Conservation (phyloP, 441 rosid species). For the Erysimum cheiri region DNA sequence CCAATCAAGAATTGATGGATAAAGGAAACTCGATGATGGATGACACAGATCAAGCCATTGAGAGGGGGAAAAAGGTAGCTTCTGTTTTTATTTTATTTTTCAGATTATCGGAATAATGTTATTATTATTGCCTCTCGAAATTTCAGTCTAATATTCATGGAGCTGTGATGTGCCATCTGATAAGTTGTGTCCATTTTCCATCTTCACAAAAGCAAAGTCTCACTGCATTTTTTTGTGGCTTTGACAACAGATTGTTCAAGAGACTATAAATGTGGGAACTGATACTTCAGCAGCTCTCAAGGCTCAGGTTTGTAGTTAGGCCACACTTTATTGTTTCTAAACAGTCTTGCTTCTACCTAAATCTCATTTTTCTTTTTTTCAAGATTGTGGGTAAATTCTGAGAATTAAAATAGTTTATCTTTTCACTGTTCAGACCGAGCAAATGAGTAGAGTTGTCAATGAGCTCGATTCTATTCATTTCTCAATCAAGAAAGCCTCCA, state of each 20-base stretch:
- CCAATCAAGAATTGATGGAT: conserved; percentile 84
- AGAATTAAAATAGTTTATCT: conserved; percentile 38
- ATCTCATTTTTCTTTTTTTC: background rate
- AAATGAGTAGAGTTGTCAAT: conserved; percentile 96
- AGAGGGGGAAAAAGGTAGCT: conserved; percentile 75
- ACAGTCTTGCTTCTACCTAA: conserved; percentile 16
- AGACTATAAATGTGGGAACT: conserved; percentile 90
- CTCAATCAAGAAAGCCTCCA: conserved; percentile 91
- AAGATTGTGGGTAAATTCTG: background rate
- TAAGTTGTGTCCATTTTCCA: background rate
- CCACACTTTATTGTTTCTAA: conserved; percentile 19
- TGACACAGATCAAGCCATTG: conserved; percentile 95
- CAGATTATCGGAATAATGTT: background rate
- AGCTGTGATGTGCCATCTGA: conserved; percentile 12
- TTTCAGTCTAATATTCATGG: background rate
- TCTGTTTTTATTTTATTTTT: background rate
- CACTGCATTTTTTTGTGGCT: conserved; percentile 28
- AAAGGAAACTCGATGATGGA: conserved; percentile 86
- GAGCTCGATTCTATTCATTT: conserved; percentile 96
- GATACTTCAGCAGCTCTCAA: conserved; percentile 93
- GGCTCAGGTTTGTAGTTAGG: conserved; percentile 74
- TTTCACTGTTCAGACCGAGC: conserved; percentile 75
- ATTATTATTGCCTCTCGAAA: background rate
- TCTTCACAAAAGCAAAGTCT: background rate
- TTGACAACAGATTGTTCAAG: conserved; percentile 79